These are phyloP conservation scores for Trichosporon sp. DNA, from an alignment of 1,284 basidiomycete species.

Conservation along the genomic window DNA sequence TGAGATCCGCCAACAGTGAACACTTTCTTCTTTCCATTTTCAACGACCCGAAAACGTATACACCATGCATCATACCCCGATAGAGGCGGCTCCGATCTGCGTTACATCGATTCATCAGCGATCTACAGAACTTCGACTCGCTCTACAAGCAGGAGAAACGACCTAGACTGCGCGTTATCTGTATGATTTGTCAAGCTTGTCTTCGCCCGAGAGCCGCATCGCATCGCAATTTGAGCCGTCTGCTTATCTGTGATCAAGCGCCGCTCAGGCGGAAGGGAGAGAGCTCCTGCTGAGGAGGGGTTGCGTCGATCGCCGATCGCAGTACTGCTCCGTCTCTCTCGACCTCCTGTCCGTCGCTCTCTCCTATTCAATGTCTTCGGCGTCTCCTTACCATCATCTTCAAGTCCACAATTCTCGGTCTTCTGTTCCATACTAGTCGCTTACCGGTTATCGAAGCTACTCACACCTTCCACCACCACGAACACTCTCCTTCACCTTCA, in stretches of 20 bases:
- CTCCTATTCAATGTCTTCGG: no score
- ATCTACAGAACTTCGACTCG: not conserved
- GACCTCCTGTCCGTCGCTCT: no score
- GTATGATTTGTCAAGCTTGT: not conserved
- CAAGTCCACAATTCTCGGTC: no score
- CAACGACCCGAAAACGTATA: not conserved
- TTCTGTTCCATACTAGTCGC: no score
- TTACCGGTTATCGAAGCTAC: no score
- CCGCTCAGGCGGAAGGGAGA: no score
- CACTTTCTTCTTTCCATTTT: not conserved
- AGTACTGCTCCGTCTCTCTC: no score
- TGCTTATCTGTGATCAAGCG: not conserved
- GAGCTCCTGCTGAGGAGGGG: no score
- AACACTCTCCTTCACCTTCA: no score
- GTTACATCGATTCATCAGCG: not conserved
- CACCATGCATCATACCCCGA: constrained; percentile 1
- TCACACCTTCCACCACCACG: no score
- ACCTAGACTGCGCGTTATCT: not conserved
- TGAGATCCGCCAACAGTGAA: constrained; percentile 1
- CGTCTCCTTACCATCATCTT: no score
- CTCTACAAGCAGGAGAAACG: not conserved
- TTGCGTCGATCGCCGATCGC: no score
- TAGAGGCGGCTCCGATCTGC: constrained; percentile 4
- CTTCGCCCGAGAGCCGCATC: not conserved
- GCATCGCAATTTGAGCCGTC: not conserved